These are phyloP conservation scores for Tetrahymena thermophila DNA, from an alignment of 73 alveolate genomes.

Conservation along the genomic window DNA sequence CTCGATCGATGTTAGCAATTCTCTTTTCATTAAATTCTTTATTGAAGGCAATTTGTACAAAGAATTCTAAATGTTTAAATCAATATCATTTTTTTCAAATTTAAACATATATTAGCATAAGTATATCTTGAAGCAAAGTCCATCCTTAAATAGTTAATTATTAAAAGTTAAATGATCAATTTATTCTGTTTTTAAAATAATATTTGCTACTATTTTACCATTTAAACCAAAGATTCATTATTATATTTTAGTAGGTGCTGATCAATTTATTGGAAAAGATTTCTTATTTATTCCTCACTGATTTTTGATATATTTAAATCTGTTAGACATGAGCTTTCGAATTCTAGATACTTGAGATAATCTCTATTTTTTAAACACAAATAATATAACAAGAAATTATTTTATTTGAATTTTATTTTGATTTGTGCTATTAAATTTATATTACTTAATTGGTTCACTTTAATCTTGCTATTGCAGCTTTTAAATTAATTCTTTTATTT, in stretches of 20 bases:
- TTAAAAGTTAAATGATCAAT: not conserved
- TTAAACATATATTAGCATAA: not conserved
- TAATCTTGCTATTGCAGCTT: not conserved
- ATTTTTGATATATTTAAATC: not conserved
- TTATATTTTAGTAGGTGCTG: not conserved
- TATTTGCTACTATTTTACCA: not conserved
- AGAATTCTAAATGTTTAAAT: not conserved
- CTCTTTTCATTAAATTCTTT: not conserved
- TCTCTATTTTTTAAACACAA: not conserved
- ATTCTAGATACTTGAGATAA: not conserved
- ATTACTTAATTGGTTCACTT: not conserved
- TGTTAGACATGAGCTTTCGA: not conserved
- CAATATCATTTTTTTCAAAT: not conserved
- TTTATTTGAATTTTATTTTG: not conserved
- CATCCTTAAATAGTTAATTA: not conserved
- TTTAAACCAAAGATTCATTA: not conserved
- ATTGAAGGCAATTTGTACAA: not conserved
- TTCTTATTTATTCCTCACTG: not conserved
- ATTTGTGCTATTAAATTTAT: not conserved
- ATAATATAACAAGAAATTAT: not conserved
- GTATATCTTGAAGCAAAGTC: not conserved
- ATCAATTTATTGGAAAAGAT: not conserved
- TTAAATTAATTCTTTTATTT: not conserved
- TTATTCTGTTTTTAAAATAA: too few relatives aligned
- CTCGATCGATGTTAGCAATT: not conserved